Conservation (phyloP, 2,329 filamentous ascomycete species). For the Fusarium humuli region DNA sequence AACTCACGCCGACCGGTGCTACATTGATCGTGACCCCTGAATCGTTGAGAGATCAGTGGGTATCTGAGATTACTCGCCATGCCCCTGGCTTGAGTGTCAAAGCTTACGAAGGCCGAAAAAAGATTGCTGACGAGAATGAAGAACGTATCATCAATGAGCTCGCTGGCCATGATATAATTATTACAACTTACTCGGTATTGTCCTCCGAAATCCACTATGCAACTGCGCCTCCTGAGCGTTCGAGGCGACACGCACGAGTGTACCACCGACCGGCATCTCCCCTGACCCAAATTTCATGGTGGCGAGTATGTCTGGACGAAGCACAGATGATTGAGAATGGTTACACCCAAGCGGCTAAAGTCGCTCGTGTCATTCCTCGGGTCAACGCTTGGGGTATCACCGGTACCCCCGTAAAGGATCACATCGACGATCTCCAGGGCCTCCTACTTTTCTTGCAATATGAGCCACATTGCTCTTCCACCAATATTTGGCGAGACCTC, state of each 20-base stretch:
- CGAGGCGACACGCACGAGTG: slow-evolving; percentile 72
- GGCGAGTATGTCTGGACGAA: slow-evolving; percentile 82
- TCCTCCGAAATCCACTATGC: slow-evolving; percentile 84
- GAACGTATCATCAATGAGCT: slow-evolving; percentile 58
- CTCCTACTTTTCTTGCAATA: slow-evolving; percentile 84
- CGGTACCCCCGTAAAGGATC: slow-evolving; percentile 85
- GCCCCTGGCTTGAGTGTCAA: slow-evolving; percentile 68
- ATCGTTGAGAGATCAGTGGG: slow-evolving; percentile 70
- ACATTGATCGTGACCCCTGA: slow-evolving; percentile 72
- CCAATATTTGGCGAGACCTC: slow-evolving; percentile 71
- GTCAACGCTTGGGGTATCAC: slow-evolving; percentile 92
- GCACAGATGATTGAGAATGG: slow-evolving; percentile 95
- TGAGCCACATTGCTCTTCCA: slow-evolving; percentile 76
- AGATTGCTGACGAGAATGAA: slow-evolving; percentile 51
- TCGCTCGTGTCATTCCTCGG: slow-evolving; percentile 83
- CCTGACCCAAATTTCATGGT: slow-evolving; percentile 85
- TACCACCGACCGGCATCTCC: slow-evolving; percentile 78
- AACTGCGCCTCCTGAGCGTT: slow-evolving; percentile 74
- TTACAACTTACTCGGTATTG: slow-evolving; percentile 78
- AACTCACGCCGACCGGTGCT: slow-evolving; percentile 63
- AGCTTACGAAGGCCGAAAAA: slow-evolving; percentile 65
- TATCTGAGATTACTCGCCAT: slow-evolving; percentile 68
- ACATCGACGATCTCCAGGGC: slow-evolving; percentile 81
- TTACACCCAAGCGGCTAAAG: slow-evolving; percentile 82
- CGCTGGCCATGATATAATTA: slow-evolving; percentile 66